Conservation (phyloP, 768 basidiomycete species). For the Suillus sp. region DNA sequence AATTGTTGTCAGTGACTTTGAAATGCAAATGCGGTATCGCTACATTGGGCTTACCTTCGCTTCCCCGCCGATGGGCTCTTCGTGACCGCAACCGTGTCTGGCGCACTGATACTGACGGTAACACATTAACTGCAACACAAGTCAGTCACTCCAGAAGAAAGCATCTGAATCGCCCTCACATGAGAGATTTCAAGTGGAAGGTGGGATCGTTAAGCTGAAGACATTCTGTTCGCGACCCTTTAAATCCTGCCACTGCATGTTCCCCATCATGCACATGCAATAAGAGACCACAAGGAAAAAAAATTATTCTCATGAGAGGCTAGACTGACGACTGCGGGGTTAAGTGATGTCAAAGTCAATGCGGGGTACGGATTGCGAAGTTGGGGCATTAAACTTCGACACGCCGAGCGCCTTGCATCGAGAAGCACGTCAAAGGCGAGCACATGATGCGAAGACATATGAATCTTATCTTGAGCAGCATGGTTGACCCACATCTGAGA, state of each 20-base stretch:
- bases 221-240: slow-evolving; percentile 16
- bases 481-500: slow-evolving; percentile 24
- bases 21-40: neutral
- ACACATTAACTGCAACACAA: slow-evolving; percentile 36
- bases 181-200: neutral
- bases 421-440: slow-evolving; percentile 22
- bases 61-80: slow-evolving; percentile 30
- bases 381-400: slow-evolving; percentile 17
- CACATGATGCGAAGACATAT: slow-evolving; percentile 26
- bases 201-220: slow-evolving; percentile 5
- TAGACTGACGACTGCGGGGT: slow-evolving; percentile 6
- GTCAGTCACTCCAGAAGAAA: neutral
- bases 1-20: slow-evolving; percentile 2
- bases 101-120: slow-evolving; percentile 42
- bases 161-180: neutral
- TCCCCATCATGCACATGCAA: slow-evolving; percentile 11
- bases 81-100: slow-evolving; percentile 42
- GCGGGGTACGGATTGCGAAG: slow-evolving; percentile 16
- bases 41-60: slow-evolving; percentile 29
- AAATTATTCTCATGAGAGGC: neutral
- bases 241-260: slow-evolving; percentile 22
- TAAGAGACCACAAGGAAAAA: slow-evolving; percentile 13
- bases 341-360: slow-evolving; percentile 7
- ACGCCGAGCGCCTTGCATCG: slow-evolving; percentile 15
- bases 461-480: slow-evolving; percentile 21